Evolutionary conservation across 2,329 filamentous ascomycete species (phyloP).

Genomic region (Endoconidiophora polonica): DNA sequence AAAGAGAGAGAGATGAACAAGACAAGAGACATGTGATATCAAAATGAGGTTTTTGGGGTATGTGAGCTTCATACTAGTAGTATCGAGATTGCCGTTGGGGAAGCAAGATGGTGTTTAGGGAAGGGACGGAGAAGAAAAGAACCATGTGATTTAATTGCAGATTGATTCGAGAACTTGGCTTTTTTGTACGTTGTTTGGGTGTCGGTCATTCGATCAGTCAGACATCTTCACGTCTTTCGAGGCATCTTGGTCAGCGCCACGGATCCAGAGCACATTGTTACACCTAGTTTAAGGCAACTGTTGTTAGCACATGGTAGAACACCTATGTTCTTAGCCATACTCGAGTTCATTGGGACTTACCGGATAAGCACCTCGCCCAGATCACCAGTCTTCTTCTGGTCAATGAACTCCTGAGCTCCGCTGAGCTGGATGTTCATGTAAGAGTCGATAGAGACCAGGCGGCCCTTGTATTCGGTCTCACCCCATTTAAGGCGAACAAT

Average conservation of each 20-base stretch:
- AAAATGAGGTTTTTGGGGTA: background rate
- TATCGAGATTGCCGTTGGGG: background rate
- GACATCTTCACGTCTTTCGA: slow-evolving; percentile 38
- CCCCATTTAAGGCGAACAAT: slow-evolving; percentile 94
- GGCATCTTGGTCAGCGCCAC: slow-evolving; percentile 33
- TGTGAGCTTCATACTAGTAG: background rate
- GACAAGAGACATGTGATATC: slow-evolving; percentile 12
- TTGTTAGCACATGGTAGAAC: slow-evolving; percentile 4
- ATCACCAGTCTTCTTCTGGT: slow-evolving; percentile 67
- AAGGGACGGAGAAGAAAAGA: background rate
- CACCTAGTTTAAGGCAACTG: slow-evolving; percentile 35
- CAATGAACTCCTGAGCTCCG: slow-evolving; percentile 81
- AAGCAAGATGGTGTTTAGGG: background rate
- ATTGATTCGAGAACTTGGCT: background rate
- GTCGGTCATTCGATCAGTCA: slow-evolving; percentile 20
- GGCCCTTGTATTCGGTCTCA: slow-evolving; percentile 91
- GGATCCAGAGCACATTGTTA: slow-evolving; percentile 96
- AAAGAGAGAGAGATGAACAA: slow-evolving; percentile 2
- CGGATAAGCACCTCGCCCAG: slow-evolving; percentile 86
- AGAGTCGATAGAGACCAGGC: slow-evolving; percentile 80
- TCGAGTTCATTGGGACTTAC: slow-evolving; percentile 27
- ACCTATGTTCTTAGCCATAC: slow-evolving; percentile 7
- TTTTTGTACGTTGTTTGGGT: too few relatives aligned
- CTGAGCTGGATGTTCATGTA: slow-evolving; percentile 98
- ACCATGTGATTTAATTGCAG: slow-evolving; percentile 3